Evolutionary conservation across 2,329 filamentous ascomycete genomes (phyloP), one percentile per base, ranked within the genome.

Genomic region (Fusarium sp.): DNA sequence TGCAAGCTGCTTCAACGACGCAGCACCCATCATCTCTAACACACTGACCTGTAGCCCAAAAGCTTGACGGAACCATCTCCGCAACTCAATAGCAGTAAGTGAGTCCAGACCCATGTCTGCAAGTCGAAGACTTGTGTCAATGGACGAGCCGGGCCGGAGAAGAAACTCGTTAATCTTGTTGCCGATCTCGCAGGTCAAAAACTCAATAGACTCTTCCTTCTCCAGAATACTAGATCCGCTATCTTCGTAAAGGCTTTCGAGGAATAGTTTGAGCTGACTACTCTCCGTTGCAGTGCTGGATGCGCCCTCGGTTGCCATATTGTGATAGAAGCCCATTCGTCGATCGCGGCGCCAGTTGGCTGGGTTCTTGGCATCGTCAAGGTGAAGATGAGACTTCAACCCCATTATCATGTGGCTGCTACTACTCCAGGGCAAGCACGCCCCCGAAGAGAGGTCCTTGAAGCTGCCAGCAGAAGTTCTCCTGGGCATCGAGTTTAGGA

Each of bases 81-180:
- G 43, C 2, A 68, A 11, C 15, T 68, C 67, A 17, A 69, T 68
- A 0, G 67, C 62, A 4, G 58, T 55, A 0, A 70, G 48, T 2
- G 65, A 68, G 17, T 70, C 67, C 0, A 70, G 41, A 1, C 67
- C 67, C 30, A 62, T 56, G 1, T 63, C 51, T 2, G 59, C 55
- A 4, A 70, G n/a, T 4, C 22, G 30, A 7, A 33, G 30, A 33
- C 4, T 14, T 15, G 14, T 10, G 30, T 69, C 56, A 13, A 69
- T 50, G 7, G 56, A n/a, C 1, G 30, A 45, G 6, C 62, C 50
- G 23, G 46, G 43, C 8, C 43, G 41, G 6, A 68, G 65, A 13
- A 68, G 51, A 2, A 68, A 57, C 1, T 50, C 62, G 4, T 62
- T 53, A 3, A 66, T 47, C 39, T 65, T 68, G 3, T 11, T 44